Percentiles rank a stretch among this genome's conserved stretches.
phyloP scores from a whole-genome alignment of 2,329 filamentous ascomycete species.

The Zarea fungicola region DNA sequence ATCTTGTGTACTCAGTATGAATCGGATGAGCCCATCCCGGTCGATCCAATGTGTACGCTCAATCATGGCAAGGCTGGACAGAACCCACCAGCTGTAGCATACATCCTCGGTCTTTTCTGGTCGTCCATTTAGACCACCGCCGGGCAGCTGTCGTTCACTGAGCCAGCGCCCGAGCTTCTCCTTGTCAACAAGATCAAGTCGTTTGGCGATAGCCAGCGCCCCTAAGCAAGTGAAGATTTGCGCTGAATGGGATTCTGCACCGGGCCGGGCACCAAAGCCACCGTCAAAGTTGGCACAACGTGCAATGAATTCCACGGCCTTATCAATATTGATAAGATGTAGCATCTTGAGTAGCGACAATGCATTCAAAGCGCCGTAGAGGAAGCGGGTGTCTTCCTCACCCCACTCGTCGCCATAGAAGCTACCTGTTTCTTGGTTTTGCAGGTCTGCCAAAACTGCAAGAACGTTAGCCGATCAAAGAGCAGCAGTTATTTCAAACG shows the following conservation, averaged over 20 bases:
- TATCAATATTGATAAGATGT: constrained; percentile 68
- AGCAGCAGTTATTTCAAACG: neutral
- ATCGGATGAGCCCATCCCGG: constrained; percentile 66
- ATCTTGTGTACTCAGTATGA: constrained; percentile 89
- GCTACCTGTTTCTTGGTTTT: constrained; percentile 75
- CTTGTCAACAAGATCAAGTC: constrained; percentile 74
- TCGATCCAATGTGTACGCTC: constrained; percentile 90
- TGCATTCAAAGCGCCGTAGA: constrained; percentile 86
- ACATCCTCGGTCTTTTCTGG: constrained; percentile 96
- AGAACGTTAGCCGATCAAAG: constrained; percentile 17
- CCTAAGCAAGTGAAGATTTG: constrained; percentile 95
- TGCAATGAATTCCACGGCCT: constrained; percentile 72
- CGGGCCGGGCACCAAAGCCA: constrained; percentile 83
- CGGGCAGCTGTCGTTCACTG: constrained; percentile 82
- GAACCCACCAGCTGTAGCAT: constrained; percentile 99
- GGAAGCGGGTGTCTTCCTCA: constrained; percentile 89
- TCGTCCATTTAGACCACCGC: constrained; percentile 85
- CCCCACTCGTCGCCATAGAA: constrained; percentile 97
- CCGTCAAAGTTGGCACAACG: constrained; percentile 92
- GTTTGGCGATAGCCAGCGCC: constrained; percentile 75
- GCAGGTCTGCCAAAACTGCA: constrained; percentile 71
- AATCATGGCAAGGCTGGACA: constrained; percentile 88
- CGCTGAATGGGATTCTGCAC: constrained; percentile 89
- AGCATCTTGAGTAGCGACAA: constrained; percentile 77
- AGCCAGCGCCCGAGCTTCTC: constrained; percentile 86